Base-by-base conservation (phyloP, 176 grass and related monocot genomes). In the Cocos nucifera region DNA sequence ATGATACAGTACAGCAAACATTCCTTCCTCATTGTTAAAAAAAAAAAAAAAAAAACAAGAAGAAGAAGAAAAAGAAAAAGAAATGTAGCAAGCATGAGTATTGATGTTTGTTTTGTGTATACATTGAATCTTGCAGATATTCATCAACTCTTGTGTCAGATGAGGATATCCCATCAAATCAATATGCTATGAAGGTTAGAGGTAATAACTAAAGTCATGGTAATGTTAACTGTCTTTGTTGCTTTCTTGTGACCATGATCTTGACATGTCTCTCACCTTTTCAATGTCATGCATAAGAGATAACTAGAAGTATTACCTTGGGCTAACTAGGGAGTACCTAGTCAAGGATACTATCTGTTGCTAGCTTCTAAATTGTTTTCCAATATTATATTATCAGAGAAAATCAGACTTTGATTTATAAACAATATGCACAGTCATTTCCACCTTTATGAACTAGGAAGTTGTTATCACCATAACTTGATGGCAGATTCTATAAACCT, bases 131-230 rank as follows among this genome's bases (percentile, higher is more conserved):
- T 68, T 22, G 50, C 66, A 96, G 92, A 51, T 97, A 88, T 56
- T 87, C 87, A 10, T 75, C 81, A 4, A 78, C 87, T 1, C 70
- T 97, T 65, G 87, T 97, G 70, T 75, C 76, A 4, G 44, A 71
- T 19, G 67, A 87, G 16, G 68, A 80, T 23, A 80, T 96, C 65
- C 65, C 87, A 39, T 62, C 92, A 29, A 75, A 66, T 51, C 66
- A 90, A 18, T 97, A 97, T 64, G 69, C 87, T 50, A 56, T 97
- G 78, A 66, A 73, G 19, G 61, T 97, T 59, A 65, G 70, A 82
- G 92, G 92, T 97, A 71, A 66, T 26, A 28, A 59, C 16, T 50
- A 18, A 44, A 44, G 35, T 44, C 35, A 44, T 75, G 49, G 14
- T 62, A 20, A 53, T 50, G 56, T n/a, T 62, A 17, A 48, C 51